A percentile compares a stretch with the other conserved stretches of the same genome.
Conservation (phyloP, 768 basidiomycete genomes). For the Rhizopogon vesiculosus region DNA sequence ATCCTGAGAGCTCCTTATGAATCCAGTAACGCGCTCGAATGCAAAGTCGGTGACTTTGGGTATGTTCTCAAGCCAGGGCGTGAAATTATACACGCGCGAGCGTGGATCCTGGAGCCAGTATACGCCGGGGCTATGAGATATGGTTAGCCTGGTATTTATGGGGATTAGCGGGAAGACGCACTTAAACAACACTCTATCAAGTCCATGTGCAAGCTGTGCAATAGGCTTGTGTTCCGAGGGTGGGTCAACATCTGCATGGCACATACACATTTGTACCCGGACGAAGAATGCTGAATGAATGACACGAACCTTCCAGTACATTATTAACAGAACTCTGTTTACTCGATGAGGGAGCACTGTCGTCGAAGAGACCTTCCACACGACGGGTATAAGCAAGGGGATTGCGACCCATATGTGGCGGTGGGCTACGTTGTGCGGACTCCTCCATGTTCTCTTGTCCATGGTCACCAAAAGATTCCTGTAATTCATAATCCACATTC, state of each 20-base stretch:
- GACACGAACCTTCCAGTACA: neutral
- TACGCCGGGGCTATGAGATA: conserved; percentile 67
- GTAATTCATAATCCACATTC: conserved; percentile 1
- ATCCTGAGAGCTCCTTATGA: conserved; percentile 77
- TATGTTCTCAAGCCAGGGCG: conserved; percentile 63
- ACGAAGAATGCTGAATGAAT: conserved; percentile 6
- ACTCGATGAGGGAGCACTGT: neutral
- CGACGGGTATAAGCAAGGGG: conserved; percentile 20
- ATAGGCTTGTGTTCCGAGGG: conserved; percentile 47
- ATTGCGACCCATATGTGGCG: conserved; percentile 15
- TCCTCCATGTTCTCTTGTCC: neutral
- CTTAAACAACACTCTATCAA: conserved; percentile 77
- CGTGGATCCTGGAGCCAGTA: conserved; percentile 87
- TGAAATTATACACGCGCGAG: conserved; percentile 82
- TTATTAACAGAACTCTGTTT: neutral
- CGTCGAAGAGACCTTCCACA: conserved; percentile 16
- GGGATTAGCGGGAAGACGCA: conserved; percentile 28
- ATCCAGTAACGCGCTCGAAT: conserved; percentile 70
- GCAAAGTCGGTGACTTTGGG: conserved; percentile 81
- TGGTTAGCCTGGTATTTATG: neutral
- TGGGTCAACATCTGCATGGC: conserved; percentile 38
- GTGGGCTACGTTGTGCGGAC: neutral
- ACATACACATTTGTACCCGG: neutral
- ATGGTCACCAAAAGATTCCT: conserved; percentile 9
- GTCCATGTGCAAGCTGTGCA: conserved; percentile 57